Evolutionary conservation across 768 basidiomycete species (phyloP), one percentile per base, ranked within the genome.

Genomic region (Pleurotus eryngii): DNA sequence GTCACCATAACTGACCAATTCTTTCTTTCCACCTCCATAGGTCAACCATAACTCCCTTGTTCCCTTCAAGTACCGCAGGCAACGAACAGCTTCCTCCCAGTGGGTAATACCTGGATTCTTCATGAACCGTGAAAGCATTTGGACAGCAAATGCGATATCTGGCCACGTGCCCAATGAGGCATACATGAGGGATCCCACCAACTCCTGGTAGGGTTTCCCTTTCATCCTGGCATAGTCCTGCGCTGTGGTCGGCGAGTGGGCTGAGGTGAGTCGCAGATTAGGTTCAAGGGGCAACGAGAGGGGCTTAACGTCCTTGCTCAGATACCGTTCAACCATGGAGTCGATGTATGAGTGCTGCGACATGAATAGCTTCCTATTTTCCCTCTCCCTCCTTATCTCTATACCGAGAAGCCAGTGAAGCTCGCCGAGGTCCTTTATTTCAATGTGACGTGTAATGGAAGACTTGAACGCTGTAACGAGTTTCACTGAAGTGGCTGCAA

Each of bases 31-130:
- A 15, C 50, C 49, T n/a, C 61, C 65, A 42, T 64, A 64, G 3
- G 58, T 58, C 12, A 70, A 50, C 15, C 49, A 48, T 3, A 61
- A 43, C 12, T 57, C 51, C 24, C 49, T 57, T 0, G 60, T 67
- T 11, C 68, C 66, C 39, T 65, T 65, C 5, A 83, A 60, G 59
- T 81, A 81, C 3, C 67, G 64, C 47, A 75, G 65, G 22, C 78
- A 59, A 30, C 67, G 67, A 50, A 73, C 73, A 2, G 72, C 70
- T 4, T 74, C 76, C 4, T 68, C 59, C 73, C 74, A 79, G 58
- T 81, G 79, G 0, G 45, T 53, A 0, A 20, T 14, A 1, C 66
- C 63, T 1, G 72, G 75, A 51, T 73, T 72, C 3, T 63, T 49
- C 7, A 63, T 49, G 65, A 72, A 78, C 2, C 65, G 68, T 0